These are phyloP conservation scores for Colletotrichum brevisporum DNA, from an alignment of 2,329 filamentous ascomycete genomes.

Conservation along the genomic window DNA sequence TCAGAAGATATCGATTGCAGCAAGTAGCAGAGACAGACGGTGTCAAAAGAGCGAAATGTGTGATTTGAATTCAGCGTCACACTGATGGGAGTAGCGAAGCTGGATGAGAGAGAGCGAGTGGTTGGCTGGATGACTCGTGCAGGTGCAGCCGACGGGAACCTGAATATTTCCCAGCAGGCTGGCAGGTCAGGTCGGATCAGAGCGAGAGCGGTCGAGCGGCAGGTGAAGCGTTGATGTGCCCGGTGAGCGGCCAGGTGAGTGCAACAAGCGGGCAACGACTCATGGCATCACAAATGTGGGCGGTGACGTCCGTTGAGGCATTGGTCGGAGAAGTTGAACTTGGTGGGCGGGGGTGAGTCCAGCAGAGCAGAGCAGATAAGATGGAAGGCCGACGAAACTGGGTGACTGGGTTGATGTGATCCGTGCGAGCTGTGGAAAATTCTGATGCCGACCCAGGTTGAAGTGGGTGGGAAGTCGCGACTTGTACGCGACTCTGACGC, in stretches of 20 bases:
- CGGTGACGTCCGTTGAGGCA: conserved; percentile 27
- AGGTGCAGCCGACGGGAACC: not conserved
- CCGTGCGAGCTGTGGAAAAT: conserved; percentile 28
- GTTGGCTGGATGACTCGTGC: not conserved
- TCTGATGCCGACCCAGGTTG: conserved; percentile 12
- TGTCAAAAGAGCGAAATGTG: conserved; percentile 11
- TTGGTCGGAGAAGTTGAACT: not conserved
- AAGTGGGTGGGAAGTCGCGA: conserved; percentile 33
- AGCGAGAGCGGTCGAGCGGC: not conserved
- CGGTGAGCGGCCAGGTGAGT: conserved; percentile 31
- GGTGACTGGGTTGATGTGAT: conserved; percentile 17
- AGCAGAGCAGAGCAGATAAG: conserved; percentile 1
- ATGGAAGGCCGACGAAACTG: conserved; percentile 11
- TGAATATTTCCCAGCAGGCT: not conserved
- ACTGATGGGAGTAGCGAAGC: not conserved
- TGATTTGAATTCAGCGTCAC: conserved; percentile 3
- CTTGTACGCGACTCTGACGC: conserved; percentile 21
- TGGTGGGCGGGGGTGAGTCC: conserved; percentile 7
- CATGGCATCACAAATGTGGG: conserved; percentile 35
- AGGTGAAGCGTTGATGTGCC: conserved; percentile 22
- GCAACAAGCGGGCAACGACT: conserved; percentile 24
- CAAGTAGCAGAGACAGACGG: not conserved
- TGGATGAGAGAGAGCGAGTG: not conserved
- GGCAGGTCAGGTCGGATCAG: conserved; percentile 3
- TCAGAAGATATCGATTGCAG: conserved; percentile 9